Evolutionary conservation across 2,329 filamentous ascomycete genomes (phyloP).

Genomic region (Xylariaceae sp.): DNA sequence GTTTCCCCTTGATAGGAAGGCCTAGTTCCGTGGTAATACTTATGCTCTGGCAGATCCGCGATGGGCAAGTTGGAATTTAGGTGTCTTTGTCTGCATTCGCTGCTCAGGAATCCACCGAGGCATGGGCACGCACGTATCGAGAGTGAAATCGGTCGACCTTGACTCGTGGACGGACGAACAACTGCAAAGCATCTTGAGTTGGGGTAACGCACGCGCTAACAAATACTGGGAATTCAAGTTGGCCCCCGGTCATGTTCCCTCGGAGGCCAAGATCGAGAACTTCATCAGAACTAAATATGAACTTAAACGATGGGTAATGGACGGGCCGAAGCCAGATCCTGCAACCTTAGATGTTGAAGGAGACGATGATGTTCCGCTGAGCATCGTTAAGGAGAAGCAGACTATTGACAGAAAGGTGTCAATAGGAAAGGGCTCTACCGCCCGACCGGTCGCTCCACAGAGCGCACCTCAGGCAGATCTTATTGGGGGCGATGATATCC

Average conservation of each 20-base stretch:
- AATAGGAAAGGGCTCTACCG: constrained; percentile 61
- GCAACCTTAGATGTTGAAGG: constrained; percentile 79
- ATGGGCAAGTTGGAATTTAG: constrained; percentile 99
- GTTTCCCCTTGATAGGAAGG: constrained; percentile 36
- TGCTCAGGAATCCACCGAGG: constrained; percentile 98
- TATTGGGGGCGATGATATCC: constrained; percentile 74
- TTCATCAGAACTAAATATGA: constrained; percentile 99
- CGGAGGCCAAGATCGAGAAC: constrained; percentile 98
- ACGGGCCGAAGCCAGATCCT: constrained; percentile 92
- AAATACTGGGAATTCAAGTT: constrained; percentile 99
- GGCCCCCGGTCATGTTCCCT: constrained; percentile 86
- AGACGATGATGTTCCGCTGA: constrained; percentile 77
- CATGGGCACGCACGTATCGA: constrained; percentile 98
- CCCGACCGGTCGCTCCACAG: constrained; percentile 44
- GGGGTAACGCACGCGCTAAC: constrained; percentile 95
- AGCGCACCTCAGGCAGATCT: constrained; percentile 68
- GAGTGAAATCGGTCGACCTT: constrained; percentile 96
- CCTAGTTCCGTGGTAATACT: constrained; percentile 3
- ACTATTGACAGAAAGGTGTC: constrained; percentile 62
- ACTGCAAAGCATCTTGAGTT: constrained; percentile 87
- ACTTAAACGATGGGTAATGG: constrained; percentile 99
- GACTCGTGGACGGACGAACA: constrained; percentile 99
- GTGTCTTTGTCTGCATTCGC: constrained; percentile 95
- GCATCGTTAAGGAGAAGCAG: constrained; percentile 68
- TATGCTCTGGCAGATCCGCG: constrained; percentile 69